Conservation (phyloP, 2,329 filamentous ascomycete genomes). For the Colletotrichum cereale region DNA sequence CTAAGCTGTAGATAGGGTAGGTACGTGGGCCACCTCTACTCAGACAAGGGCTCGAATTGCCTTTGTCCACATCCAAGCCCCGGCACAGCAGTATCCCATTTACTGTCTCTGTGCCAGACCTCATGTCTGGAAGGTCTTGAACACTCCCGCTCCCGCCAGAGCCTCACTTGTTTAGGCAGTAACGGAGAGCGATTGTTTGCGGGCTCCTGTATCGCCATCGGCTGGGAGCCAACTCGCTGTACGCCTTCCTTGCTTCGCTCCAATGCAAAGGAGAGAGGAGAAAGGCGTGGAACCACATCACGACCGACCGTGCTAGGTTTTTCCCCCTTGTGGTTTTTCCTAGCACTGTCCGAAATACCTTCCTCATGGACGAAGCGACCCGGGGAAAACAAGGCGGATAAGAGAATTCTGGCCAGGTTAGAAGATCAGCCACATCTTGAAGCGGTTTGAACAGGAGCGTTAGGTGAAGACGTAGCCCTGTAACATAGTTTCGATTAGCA, state of each 20-base stretch:
- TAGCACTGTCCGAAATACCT: not conserved
- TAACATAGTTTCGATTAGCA: too few relatives aligned
- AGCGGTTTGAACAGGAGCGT: conserved; percentile 5
- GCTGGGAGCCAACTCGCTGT: too few relatives aligned
- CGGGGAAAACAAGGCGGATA: not conserved
- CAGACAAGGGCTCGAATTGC: not conserved
- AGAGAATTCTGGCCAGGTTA: conserved; percentile 1
- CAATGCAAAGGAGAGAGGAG: not conserved
- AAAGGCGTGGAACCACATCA: not conserved
- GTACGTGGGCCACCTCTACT: not conserved
- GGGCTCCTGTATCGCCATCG: conserved; percentile 5
- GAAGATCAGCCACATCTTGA: not conserved
- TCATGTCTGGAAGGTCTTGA: not conserved
- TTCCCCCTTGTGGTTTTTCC: conserved; percentile 9
- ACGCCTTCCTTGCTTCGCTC: not conserved
- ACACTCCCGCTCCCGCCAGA: conserved; percentile 1
- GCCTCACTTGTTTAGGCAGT: conserved; percentile 11
- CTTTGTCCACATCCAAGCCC: too few relatives aligned
- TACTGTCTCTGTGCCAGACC: conserved; percentile 4
- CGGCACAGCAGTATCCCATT: not conserved
- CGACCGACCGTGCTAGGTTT: not conserved
- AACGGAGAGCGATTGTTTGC: conserved; percentile 8
- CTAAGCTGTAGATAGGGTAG: too few relatives aligned
- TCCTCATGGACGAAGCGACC: not conserved
- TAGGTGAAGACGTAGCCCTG: too few relatives aligned